Conservation (phyloP, 1,139 yeast genomes). For the Yamadazyma dendronema region DNA sequence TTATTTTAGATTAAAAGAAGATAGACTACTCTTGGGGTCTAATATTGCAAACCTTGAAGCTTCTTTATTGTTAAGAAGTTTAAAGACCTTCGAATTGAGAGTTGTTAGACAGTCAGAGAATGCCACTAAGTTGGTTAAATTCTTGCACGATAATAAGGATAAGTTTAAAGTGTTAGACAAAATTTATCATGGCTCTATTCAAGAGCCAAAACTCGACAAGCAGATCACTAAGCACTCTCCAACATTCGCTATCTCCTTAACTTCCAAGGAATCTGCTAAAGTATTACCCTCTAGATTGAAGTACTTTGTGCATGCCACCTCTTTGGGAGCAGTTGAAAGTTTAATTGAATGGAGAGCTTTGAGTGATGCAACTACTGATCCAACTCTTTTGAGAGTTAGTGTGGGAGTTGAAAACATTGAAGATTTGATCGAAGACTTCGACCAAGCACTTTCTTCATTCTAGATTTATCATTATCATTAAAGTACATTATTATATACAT, state of each 20-base stretch:
- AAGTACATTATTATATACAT: slow-evolving; percentile 1
- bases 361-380: slow-evolving; percentile 64
- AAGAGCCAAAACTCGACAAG: slow-evolving; percentile 53
- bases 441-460: slow-evolving; percentile 19
- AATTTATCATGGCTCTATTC: slow-evolving; percentile 74
- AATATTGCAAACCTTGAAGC: slow-evolving; percentile 77
- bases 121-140: slow-evolving; percentile 63
- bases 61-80: slow-evolving; percentile 69
- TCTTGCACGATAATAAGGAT: slow-evolving; percentile 46
- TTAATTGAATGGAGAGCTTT: slow-evolving; percentile 88
- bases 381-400: slow-evolving; percentile 66
- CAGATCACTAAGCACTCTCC: slow-evolving; percentile 73
- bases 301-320: slow-evolving; percentile 81
- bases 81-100: slow-evolving; percentile 76
- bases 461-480: not conserved
- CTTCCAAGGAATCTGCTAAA: slow-evolving; percentile 55
- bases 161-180: slow-evolving; percentile 49
- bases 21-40: slow-evolving; percentile 72
- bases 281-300: slow-evolving; percentile 63
- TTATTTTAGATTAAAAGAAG: slow-evolving; percentile 48
- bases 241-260: slow-evolving; percentile 65
- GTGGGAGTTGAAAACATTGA: slow-evolving; percentile 75
- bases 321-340: slow-evolving; percentile 88
- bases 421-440: slow-evolving; percentile 69
- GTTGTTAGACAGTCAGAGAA: slow-evolving; percentile 62